Evolutionary conservation across 2,329 filamentous ascomycete genomes (phyloP).

Genomic region (Stagonosporopsis rhizophila): DNA sequence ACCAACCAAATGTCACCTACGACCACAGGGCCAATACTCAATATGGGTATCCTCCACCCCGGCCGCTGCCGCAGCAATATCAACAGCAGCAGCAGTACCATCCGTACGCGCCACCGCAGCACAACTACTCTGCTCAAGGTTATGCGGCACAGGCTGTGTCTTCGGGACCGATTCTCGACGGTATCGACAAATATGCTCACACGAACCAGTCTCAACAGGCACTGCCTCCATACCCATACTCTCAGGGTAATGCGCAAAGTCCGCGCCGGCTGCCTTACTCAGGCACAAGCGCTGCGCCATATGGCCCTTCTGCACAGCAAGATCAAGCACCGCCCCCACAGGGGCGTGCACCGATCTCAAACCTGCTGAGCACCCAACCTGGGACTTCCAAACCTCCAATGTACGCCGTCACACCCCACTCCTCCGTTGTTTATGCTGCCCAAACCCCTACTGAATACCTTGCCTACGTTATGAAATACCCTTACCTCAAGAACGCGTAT

Average conservation of each 20-base stretch:
- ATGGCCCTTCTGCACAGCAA: conserved; percentile 26
- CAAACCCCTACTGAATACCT: conserved; percentile 50
- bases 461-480: conserved; percentile 54
- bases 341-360: conserved; percentile 43
- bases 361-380: conserved; percentile 38
- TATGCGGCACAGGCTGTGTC: conserved; percentile 36
- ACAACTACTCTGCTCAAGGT: conserved; percentile 29
- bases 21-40: conserved; percentile 39
- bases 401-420: conserved; percentile 46
- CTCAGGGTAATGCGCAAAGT: conserved; percentile 19
- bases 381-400: conserved; percentile 46
- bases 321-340: conserved; percentile 25
- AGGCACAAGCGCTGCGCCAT: conserved; percentile 21
- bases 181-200: conserved; percentile 39
- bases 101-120: conserved; percentile 38
- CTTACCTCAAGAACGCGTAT: conserved; percentile 55
- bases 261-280: conserved; percentile 29
- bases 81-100: conserved; percentile 27
- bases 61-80: conserved; percentile 22
- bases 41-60: conserved; percentile 31
- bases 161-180: conserved; percentile 28
- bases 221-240: conserved; percentile 37
- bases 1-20: conserved; percentile 48
- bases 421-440: conserved; percentile 48
- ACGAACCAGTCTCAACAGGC: conserved; percentile 26